A percentile compares a stretch with the other conserved stretches of the same genome.
These are phyloP conservation scores for Lithospermum erythrorhizon DNA, from an alignment of 257 asterid species.

Conservation along the genomic window DNA sequence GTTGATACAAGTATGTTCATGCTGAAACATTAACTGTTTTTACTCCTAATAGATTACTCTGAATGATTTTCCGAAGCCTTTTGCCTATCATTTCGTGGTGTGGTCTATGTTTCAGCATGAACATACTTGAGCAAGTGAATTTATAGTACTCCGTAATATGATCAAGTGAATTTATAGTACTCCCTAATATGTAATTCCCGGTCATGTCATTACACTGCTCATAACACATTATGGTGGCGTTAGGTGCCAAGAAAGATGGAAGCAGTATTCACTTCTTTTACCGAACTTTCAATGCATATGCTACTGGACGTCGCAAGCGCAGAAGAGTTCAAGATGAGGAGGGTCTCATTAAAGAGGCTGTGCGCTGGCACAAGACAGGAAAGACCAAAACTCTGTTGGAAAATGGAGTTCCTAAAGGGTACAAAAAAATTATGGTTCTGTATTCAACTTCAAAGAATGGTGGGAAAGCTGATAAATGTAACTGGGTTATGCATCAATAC, in stretches of 20 bases:
- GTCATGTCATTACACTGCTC: no score
- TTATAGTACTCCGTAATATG: no score
- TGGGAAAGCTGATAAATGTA: slow-evolving; percentile 48
- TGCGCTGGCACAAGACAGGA: slow-evolving; percentile 96
- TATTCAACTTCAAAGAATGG: slow-evolving; percentile 40
- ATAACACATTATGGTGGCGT: not conserved
- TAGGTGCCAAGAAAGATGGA: slow-evolving; percentile 85
- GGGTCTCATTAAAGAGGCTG: slow-evolving; percentile 12
- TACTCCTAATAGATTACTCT: no score
- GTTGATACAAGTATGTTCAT: no score
- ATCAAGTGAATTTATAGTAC: no score
- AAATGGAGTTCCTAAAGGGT: slow-evolving; percentile 56
- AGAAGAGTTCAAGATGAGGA: slow-evolving; percentile 41
- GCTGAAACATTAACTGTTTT: no score
- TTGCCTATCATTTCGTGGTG: no score
- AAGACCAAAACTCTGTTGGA: slow-evolving; percentile 53
- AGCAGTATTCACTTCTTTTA: slow-evolving; percentile 72
- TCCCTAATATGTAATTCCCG: no score
- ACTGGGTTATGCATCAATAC: slow-evolving; percentile 94
- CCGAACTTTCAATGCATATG: slow-evolving; percentile 50
- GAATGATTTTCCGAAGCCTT: no score
- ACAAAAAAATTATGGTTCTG: slow-evolving; percentile 86
- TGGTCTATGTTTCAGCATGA: no score
- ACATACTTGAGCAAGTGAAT: no score
- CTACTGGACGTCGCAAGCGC: slow-evolving; percentile 76